Evolutionary conservation across 2,329 filamentous ascomycete species (phyloP).

Genomic region (Cladophialophora exuberans): DNA sequence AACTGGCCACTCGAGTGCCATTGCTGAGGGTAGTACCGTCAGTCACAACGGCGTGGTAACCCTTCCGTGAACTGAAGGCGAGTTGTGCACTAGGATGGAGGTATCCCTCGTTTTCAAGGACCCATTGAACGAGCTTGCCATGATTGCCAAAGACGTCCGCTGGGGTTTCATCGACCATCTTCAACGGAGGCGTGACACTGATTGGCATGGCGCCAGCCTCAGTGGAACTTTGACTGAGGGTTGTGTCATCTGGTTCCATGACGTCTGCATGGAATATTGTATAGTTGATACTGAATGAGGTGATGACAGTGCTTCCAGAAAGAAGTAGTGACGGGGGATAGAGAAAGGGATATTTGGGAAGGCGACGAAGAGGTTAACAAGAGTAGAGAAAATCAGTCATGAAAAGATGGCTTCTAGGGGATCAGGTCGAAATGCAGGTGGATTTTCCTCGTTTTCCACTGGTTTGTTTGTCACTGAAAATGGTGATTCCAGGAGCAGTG

Average conservation of each 20-base stretch:
- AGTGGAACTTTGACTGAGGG: constrained; percentile 8
- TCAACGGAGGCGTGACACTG: constrained; percentile 20
- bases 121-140: constrained; percentile 30
- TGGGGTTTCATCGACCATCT: constrained; percentile 8
- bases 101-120: constrained; percentile 30
- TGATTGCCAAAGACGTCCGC: constrained; percentile 26
- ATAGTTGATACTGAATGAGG: no score
- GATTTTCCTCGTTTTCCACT: no score
- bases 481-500: no score
- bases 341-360: no score
- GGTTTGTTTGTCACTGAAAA: no score
- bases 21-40: constrained; percentile 19
- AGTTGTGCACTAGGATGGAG: constrained; percentile 26
- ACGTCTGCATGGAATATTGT: no score
- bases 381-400: no score
- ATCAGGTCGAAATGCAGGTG: no score
- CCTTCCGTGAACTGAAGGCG: constrained; percentile 29
- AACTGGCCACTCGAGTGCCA: constrained; percentile 31
- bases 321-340: no score
- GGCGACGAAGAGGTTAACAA: no score
- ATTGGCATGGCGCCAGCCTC: neutral
- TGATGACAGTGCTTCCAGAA: no score
- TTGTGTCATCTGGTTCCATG: constrained; percentile 24
- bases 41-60: constrained; percentile 31
- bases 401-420: no score